Percentiles rank a stretch among this genome's conserved stretches.
These are phyloP conservation scores for Calonectria naviculata DNA, from an alignment of 2,329 filamentous ascomycete species.

Conservation along the genomic window DNA sequence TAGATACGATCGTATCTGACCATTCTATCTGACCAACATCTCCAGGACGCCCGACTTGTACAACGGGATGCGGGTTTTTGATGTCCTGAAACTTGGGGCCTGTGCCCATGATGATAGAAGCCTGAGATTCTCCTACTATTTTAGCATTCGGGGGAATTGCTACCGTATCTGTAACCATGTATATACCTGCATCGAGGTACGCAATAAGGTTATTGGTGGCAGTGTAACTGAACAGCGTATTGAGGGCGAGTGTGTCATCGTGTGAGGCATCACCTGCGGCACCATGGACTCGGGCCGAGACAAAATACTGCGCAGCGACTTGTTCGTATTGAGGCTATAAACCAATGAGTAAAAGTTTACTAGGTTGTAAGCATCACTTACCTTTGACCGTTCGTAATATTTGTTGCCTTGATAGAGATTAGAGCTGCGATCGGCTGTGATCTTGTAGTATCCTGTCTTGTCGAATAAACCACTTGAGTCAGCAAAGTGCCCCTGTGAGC, in stretches of 20 bases:
- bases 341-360: background rate
- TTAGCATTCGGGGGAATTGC: slow-evolving; percentile 59
- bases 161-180: slow-evolving; percentile 68
- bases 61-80: slow-evolving; percentile 69
- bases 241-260: slow-evolving; percentile 78
- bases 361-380: background rate
- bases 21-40: slow-evolving; percentile 75
- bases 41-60: slow-evolving; percentile 73
- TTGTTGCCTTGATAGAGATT: slow-evolving; percentile 63
- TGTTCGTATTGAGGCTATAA: slow-evolving; percentile 74
- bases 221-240: slow-evolving; percentile 61
- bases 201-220: slow-evolving; percentile 66
- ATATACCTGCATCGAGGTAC: slow-evolving; percentile 71
- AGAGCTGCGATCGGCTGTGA: slow-evolving; percentile 27
- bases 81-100: slow-evolving; percentile 68
- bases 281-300: slow-evolving; percentile 69
- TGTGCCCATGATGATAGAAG: slow-evolving; percentile 64
- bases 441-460: slow-evolving; percentile 34
- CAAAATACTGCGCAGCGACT: slow-evolving; percentile 67
- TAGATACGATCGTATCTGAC: slow-evolving; percentile 78
- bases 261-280: slow-evolving; percentile 74
- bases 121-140: slow-evolving; percentile 70
- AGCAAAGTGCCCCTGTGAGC: slow-evolving; percentile 38
- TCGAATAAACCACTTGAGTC: slow-evolving; percentile 34
- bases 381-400: slow-evolving; percentile 79